Evolutionary conservation across 2,329 filamentous ascomycete genomes (phyloP).

Genomic region (Leptosphaerulina australis): DNA sequence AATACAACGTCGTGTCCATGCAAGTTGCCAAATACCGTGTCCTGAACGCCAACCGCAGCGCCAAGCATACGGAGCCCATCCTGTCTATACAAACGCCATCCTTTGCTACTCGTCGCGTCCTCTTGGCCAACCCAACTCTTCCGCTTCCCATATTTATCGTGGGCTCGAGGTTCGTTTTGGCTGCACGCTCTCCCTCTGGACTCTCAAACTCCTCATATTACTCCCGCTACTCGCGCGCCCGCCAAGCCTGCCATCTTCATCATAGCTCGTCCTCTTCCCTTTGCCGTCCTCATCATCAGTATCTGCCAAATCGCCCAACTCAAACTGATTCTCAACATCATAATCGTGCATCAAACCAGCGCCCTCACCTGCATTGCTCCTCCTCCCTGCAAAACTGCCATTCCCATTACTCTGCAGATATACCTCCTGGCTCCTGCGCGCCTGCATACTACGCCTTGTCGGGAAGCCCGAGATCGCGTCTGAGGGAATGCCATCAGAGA

Average conservation of each 20-base stretch:
- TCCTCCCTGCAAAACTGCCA: conserved; percentile 13
- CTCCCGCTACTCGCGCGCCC: conserved; percentile 30
- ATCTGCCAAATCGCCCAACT: conserved; percentile 78
- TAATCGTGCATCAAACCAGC: conserved; percentile 87
- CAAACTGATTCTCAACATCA: conserved; percentile 77
- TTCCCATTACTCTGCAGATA: conserved; percentile 56
- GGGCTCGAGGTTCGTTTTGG: conserved; percentile 30
- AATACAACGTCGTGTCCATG: conserved; percentile 9
- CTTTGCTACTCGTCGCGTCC: background rate
- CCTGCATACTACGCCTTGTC: conserved; percentile 92
- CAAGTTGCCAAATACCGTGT: background rate
- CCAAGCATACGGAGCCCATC: conserved; percentile 6
- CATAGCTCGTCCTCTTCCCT: conserved; percentile 44
- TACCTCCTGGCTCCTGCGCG: conserved; percentile 65
- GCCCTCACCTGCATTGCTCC: conserved; percentile 62
- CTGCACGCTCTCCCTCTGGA: conserved; percentile 39
- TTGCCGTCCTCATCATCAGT: conserved; percentile 49
- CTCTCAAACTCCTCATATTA: conserved; percentile 34
- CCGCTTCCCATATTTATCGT: conserved; percentile 15
- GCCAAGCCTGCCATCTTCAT: conserved; percentile 31
- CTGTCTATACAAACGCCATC: conserved; percentile 9
- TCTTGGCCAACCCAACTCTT: background rate
- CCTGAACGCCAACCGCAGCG: conserved; percentile 16
- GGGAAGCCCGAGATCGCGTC: conserved; percentile 89
- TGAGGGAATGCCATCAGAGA: conserved; percentile 80